These are phyloP conservation scores for Pseudozyma hubeiensis DNA, from an alignment of 1,284 basidiomycete genomes.

Conservation along the genomic window DNA sequence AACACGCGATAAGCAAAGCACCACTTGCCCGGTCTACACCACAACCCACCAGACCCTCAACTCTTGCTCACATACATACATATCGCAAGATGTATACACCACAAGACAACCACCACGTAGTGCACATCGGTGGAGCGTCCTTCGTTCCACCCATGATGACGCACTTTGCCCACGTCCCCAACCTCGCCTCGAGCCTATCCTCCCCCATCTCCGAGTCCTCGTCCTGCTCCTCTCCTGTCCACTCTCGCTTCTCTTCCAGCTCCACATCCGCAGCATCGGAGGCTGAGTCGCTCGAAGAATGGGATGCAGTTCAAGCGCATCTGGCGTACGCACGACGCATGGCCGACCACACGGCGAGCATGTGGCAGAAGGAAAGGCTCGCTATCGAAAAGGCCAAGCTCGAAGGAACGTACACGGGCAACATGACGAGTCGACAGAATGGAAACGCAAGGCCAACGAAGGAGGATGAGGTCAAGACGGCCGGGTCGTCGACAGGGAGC, in stretches of 20 bases:
- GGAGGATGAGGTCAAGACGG: not conserved
- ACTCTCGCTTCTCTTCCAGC: constrained; percentile 35
- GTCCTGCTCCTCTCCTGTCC: constrained; percentile 28
- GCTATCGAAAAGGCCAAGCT: constrained; percentile 50
- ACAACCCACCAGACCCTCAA: no score
- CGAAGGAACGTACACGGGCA: constrained; percentile 42
- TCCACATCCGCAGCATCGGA: constrained; percentile 19
- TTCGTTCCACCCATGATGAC: constrained; percentile 46
- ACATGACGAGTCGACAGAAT: constrained; percentile 34
- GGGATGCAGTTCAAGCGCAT: constrained; percentile 40
- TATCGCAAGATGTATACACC: constrained; percentile 21
- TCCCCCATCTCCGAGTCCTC: constrained; percentile 33
- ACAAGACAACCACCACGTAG: constrained; percentile 29
- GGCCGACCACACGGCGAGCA: constrained; percentile 34
- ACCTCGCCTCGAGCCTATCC: constrained; percentile 18
- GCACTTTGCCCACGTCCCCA: constrained; percentile 26
- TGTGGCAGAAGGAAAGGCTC: constrained; percentile 48
- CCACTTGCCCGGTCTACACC: no score
- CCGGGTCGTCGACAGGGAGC: not conserved
- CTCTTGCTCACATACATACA: not conserved
- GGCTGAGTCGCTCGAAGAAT: constrained; percentile 21
- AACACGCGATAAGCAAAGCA: no score
- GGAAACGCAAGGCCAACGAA: constrained; percentile 38
- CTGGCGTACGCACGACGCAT: constrained; percentile 31
- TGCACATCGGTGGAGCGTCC: constrained; percentile 34